phyloP scores from a whole-genome alignment of 164 flowering plant genomes.

The Vitis rupestris region DNA sequence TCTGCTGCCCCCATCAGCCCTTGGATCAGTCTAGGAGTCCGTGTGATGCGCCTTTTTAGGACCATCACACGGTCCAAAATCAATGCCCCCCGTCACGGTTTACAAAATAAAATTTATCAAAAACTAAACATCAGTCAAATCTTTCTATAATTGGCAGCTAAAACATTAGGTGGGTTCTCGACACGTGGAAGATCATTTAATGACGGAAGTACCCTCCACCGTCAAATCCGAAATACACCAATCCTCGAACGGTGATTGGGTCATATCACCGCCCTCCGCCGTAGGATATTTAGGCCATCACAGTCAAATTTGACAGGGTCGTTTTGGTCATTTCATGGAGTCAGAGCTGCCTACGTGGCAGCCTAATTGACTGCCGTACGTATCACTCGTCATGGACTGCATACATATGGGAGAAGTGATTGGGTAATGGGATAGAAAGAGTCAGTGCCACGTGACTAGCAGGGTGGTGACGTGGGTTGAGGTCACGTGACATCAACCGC shows the following conservation, averaged over 20 bases:
- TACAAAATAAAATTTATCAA: too few species aligned
- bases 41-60: slow-evolving; percentile 5
- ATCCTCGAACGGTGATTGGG: slow-evolving; percentile 5
- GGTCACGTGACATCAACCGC: slow-evolving; percentile 24
- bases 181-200: slow-evolving; percentile 4
- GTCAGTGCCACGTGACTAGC: slow-evolving; percentile 16
- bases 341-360: neutral
- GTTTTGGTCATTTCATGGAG: slow-evolving; percentile 15
- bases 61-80: neutral
- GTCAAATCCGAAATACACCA: slow-evolving; percentile 7
- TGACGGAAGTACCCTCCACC: slow-evolving; percentile 15
- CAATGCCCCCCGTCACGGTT: too few species aligned
- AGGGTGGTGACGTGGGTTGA: neutral
- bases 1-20: neutral
- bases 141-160: slow-evolving; percentile 5
- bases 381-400: neutral
- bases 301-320: slow-evolving; percentile 2
- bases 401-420: neutral
- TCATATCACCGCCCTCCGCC: neutral
- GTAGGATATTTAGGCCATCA: neutral
- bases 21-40: neutral
- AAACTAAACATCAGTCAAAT: slow-evolving; percentile 10
- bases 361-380: neutral
- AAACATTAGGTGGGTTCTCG: neutral
- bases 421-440: neutral